phyloP scores from a whole-genome alignment of 352 stramenopile species.

The Phytophthora agathidicida region DNA sequence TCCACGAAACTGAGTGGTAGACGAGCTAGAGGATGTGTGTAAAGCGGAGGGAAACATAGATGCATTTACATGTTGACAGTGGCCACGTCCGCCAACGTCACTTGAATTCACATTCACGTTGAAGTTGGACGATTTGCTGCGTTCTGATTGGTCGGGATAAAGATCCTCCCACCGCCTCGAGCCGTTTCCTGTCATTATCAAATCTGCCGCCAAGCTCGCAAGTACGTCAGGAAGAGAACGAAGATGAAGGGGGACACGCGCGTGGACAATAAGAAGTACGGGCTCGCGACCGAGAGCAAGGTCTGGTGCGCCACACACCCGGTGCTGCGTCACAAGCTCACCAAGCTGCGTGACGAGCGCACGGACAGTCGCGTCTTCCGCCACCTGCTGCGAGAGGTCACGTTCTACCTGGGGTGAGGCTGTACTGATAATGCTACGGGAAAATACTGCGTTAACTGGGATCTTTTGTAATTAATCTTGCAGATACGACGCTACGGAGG shows the following conservation, averaged over 20 bases:
- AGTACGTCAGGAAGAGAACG: slow-evolving; percentile 2
- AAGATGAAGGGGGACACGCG: slow-evolving; percentile 69
- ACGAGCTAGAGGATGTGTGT: background rate
- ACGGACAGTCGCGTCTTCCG: slow-evolving; percentile 95
- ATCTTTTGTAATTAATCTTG: background rate
- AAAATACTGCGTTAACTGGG: too few relatives aligned
- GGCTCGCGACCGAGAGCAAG: slow-evolving; percentile 66
- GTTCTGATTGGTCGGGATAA: slow-evolving; percentile 31
- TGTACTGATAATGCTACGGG: too few relatives aligned
- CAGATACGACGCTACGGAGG: slow-evolving; percentile 83
- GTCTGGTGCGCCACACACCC: slow-evolving; percentile 91
- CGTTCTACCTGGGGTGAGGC: slow-evolving; percentile 96
- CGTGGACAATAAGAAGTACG: slow-evolving; percentile 71
- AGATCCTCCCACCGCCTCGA: slow-evolving; percentile 3
- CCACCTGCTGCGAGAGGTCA: slow-evolving; percentile 96
- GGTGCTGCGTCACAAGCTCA: slow-evolving; percentile 96
- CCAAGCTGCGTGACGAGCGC: slow-evolving; percentile 94
- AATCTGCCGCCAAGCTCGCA: slow-evolving; percentile 23
- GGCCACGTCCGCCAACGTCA: slow-evolving; percentile 9
- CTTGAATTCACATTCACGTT: slow-evolving; percentile 15
- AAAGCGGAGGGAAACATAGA: slow-evolving; percentile 5
- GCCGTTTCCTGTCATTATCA: slow-evolving; percentile 14
- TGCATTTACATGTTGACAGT: slow-evolving; percentile 15
- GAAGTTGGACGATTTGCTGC: slow-evolving; percentile 18
- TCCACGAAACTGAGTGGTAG: slow-evolving; percentile 91